phyloP scores from a whole-genome alignment of 768 basidiomycete genomes.

The Russula brevipes region DNA sequence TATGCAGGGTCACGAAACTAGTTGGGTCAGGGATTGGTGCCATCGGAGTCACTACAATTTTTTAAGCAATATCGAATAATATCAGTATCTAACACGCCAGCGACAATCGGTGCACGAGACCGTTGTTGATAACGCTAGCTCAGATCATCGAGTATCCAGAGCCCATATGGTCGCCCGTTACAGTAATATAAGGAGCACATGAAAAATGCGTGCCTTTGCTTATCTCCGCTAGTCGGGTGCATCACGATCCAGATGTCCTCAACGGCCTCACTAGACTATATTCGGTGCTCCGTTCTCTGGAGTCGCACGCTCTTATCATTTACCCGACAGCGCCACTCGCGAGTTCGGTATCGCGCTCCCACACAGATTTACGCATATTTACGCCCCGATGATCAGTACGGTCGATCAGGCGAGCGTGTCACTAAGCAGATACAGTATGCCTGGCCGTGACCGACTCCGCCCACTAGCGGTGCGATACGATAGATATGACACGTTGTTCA shows the following conservation, averaged over 20 bases:
- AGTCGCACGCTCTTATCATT: neutral
- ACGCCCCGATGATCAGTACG: neutral
- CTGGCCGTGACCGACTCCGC: neutral
- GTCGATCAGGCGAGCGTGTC: too few relatives aligned
- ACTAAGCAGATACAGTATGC: too few relatives aligned
- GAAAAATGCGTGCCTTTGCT: too few relatives aligned
- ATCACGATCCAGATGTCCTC: neutral
- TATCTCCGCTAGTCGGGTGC: neutral
- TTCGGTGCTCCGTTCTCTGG: neutral
- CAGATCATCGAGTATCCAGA: too few relatives aligned
- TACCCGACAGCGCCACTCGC: neutral
- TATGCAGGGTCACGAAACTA: neutral
- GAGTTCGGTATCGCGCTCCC: neutral
- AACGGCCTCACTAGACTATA: neutral
- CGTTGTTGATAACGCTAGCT: too few relatives aligned
- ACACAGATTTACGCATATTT: neutral
- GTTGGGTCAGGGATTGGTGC: conserved; percentile 20
- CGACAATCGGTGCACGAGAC: too few relatives aligned
- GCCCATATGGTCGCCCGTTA: too few relatives aligned
- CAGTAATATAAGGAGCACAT: too few relatives aligned
- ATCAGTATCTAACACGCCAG: neutral
- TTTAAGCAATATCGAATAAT: neutral
- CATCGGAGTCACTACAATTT: conserved; percentile 5
- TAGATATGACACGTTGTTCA: too few relatives aligned
- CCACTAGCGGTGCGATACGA: neutral